Percentiles rank a stretch among this genome's conserved stretches.
Evolutionary conservation across 202 grass and related monocot genomes (phyloP).

Genomic region (Bolboschoenoplectus hybrid): DNA sequence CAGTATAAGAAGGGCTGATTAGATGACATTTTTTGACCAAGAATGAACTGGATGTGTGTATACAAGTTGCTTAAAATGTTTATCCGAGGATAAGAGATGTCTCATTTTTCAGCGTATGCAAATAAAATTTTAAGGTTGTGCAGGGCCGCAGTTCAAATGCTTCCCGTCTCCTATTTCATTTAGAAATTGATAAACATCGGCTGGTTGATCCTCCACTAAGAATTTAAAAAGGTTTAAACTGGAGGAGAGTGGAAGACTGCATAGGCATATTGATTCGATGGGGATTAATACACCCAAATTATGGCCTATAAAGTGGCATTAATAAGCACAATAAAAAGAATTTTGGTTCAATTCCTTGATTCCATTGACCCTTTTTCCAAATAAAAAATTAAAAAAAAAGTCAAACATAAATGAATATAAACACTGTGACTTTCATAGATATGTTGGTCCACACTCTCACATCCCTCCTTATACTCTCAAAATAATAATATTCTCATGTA

Average conservation of each 20-base stretch:
- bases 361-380: neutral
- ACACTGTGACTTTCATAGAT: neutral
- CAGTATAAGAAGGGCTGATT: neutral
- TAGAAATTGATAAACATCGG: neutral
- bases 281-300: neutral
- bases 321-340: neutral
- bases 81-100: neutral
- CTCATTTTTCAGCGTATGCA: neutral
- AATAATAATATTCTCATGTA: constrained; percentile 3
- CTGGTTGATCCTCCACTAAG: constrained; percentile 10
- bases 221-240: neutral
- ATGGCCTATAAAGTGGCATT: neutral
- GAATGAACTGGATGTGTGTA: neutral
- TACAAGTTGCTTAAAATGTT: neutral
- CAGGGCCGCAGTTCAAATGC: neutral
- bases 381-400: neutral
- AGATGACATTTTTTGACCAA: neutral
- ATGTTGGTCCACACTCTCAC: neutral
- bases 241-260: neutral
- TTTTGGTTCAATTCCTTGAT: neutral
- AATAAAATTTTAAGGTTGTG: neutral
- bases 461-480: neutral
- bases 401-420: neutral
- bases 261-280: neutral
- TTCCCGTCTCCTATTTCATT: neutral